Evolutionary conservation across 2,329 filamentous ascomycete species (phyloP).

Genomic region (Hypoxylon rubiginosum): DNA sequence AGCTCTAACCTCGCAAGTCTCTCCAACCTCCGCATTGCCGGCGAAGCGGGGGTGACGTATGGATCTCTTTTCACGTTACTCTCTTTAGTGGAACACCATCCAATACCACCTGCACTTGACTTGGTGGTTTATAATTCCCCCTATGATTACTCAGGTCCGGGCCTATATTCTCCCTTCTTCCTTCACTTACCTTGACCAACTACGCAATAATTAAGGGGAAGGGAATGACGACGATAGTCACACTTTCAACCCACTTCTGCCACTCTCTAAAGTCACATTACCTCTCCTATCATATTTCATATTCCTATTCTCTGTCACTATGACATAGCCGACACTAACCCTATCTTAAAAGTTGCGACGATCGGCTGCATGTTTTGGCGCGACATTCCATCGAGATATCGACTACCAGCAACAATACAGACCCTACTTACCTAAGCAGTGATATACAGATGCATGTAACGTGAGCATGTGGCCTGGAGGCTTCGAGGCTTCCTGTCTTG

Average conservation of each 20-base stretch:
- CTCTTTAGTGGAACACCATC: neutral
- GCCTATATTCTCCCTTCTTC: neutral
- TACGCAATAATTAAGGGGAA: neutral
- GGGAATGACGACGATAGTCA: neutral
- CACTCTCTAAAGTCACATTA: neutral
- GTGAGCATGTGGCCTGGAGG: neutral
- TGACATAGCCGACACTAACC: neutral
- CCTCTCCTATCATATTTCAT: neutral
- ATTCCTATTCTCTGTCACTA: neutral
- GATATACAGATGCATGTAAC: neutral
- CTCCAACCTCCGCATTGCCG: conserved; percentile 15
- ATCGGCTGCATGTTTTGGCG: neutral
- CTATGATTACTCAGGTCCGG: neutral
- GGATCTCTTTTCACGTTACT: neutral
- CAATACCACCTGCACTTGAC: neutral
- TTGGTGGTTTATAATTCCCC: conserved; percentile 12
- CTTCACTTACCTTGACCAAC: neutral
- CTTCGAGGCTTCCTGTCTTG: neutral
- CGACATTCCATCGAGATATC: neutral
- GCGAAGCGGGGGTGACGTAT: conserved; percentile 19
- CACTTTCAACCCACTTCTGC: neutral
- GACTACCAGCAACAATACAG: too few relatives aligned
- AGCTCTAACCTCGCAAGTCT: conserved; percentile 10
- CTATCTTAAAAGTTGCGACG: neutral
- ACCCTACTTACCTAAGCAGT: too few relatives aligned